phyloP scores from a whole-genome alignment of 768 basidiomycete genomes.

The Cantharellus cinnabarinus region DNA sequence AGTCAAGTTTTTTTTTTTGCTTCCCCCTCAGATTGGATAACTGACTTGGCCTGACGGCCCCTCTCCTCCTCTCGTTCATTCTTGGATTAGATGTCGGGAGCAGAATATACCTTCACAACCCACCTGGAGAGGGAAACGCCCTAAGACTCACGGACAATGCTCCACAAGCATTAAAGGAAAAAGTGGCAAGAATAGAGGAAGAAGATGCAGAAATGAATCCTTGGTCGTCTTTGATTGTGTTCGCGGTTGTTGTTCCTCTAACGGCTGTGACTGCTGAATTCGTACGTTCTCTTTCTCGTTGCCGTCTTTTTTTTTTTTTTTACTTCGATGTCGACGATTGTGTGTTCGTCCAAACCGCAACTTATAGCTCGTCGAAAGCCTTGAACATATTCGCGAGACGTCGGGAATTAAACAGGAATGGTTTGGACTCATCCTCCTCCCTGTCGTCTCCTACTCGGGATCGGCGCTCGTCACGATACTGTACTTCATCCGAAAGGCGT shows the following conservation, averaged over 20 bases:
- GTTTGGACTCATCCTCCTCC: constrained; percentile 55
- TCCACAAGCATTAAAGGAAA: constrained; percentile 12
- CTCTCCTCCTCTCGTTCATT: neutral
- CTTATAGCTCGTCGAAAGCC: constrained; percentile 38
- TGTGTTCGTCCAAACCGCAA: neutral
- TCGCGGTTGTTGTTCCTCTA: constrained; percentile 32
- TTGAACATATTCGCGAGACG: constrained; percentile 30
- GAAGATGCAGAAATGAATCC: constrained; percentile 21
- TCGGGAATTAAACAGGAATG: constrained; percentile 36
- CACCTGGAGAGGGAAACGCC: constrained; percentile 37
- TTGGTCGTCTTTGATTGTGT: constrained; percentile 35
- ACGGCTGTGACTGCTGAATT: constrained; percentile 56
- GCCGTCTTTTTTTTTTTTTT: neutral
- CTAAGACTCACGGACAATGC: neutral
- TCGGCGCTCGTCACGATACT: constrained; percentile 42
- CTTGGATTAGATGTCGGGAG: constrained; percentile 27
- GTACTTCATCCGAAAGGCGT: constrained; percentile 30
- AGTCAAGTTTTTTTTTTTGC: neutral
- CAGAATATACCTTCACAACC: constrained; percentile 48
- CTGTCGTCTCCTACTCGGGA: constrained; percentile 51
- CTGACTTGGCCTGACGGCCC: neutral
- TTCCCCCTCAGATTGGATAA: neutral
- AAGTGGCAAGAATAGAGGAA: constrained; percentile 1
- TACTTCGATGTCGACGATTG: neutral
- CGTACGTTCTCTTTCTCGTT: constrained; percentile 18